Base-by-base conservation (phyloP, 495 filamentous ascomycete species). In the Stereocaulon alpinum region DNA sequence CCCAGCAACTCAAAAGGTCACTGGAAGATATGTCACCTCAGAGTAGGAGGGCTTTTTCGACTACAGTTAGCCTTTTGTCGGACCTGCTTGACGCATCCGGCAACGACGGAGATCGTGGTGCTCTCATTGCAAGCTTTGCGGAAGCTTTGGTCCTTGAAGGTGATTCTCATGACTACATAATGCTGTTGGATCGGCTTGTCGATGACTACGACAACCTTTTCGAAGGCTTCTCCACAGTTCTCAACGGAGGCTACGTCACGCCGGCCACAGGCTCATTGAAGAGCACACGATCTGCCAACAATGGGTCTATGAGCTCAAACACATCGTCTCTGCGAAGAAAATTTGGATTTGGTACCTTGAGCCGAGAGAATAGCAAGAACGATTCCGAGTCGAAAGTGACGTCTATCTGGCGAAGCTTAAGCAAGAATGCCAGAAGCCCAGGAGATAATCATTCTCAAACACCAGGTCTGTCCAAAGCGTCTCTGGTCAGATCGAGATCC, bases 81-180 rank as follows among this genome's bases (percentile, higher is more conserved):
- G 90, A 95, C 65, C 78, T 98, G 17, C 80, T 96, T 14, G 92
- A 96, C 61, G 91, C 88, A n/a, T 95, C 91, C 61, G 87, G 86
- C 12, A 95, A 93, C 69, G 93, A 96, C 66, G 88, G 89, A 50
- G 92, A 96, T 68, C 82, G 92, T 40, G 93, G 93, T 30, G 88
- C 88, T 50, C 71, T 98, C 65, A 96, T 89, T 2, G 84, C 87
- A 30, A 89, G 89, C 15, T 96, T 98, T 73, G 85, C 91, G 2
- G 93, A 96, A 65, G 75, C 96, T 51, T 75, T 98, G 12, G 85
- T 91, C 5, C 78, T 84, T 41, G 84, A 91, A 61, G 86, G 85
- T 11, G 83, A 82, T 62, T 82, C 91, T 10, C 84, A 87, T 59
- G 80, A 91, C 50, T 93, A 91, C 66, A 89, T 98, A 62, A 91